These are phyloP conservation scores for Erodium texanum DNA, from an alignment of 441 rosid species.

Conservation along the genomic window DNA sequence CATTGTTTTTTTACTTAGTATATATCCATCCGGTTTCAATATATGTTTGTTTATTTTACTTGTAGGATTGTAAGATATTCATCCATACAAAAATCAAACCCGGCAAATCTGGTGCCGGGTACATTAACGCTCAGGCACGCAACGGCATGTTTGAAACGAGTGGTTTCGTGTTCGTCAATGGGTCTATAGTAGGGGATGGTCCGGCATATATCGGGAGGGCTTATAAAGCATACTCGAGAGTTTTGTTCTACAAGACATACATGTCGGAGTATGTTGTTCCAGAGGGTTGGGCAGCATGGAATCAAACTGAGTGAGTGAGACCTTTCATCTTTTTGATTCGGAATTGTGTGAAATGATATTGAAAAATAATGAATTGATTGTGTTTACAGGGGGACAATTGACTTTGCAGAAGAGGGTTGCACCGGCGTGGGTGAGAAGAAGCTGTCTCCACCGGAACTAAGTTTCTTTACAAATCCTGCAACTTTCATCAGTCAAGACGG, in stretches of 20 bases:
- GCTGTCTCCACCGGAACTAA: background rate
- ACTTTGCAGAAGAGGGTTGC: background rate
- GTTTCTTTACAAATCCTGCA: background rate
- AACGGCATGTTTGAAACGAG: background rate
- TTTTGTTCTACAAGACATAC: conserved; percentile 27
- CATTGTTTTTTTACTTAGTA: background rate
- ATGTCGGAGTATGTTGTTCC: conserved; percentile 25
- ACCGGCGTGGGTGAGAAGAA: background rate
- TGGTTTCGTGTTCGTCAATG: conserved; percentile 36
- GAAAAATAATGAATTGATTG: background rate
- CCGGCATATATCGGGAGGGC: conserved; percentile 42
- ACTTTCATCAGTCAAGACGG: background rate
- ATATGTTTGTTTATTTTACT: background rate
- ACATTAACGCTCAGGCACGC: conserved; percentile 42
- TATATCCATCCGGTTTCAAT: background rate
- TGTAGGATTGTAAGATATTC: conserved; percentile 20
- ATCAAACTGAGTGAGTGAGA: conserved; percentile 29
- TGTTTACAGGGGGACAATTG: background rate
- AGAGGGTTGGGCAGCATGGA: conserved; percentile 45
- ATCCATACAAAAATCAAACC: background rate
- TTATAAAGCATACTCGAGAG: conserved; percentile 32
- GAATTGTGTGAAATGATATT: background rate
- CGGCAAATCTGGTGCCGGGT: conserved; percentile 15
- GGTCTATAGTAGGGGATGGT: conserved; percentile 23
- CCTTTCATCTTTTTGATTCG: background rate